phyloP scores from a whole-genome alignment of 1,284 basidiomycete genomes.

The Ustilago trichophora region DNA sequence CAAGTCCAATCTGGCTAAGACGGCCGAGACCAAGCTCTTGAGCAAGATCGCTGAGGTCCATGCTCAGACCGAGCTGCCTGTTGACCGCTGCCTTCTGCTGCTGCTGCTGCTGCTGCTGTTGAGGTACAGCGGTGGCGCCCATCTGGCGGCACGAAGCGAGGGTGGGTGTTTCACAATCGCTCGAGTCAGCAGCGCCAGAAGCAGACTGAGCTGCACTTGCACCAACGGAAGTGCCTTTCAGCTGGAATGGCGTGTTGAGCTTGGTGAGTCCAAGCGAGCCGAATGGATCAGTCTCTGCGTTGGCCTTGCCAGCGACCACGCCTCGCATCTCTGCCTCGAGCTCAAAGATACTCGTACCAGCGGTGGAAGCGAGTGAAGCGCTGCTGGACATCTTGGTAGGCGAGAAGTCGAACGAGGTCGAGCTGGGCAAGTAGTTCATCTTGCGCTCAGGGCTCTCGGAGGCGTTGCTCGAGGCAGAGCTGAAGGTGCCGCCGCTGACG shows the following conservation, averaged over 20 bases:
- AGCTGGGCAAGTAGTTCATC: conserved; percentile 25
- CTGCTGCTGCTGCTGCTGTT: neutral
- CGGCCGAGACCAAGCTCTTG: conserved; percentile 49
- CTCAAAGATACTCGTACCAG: conserved; percentile 40
- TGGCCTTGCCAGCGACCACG: neutral
- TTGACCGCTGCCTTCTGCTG: conserved; percentile 9
- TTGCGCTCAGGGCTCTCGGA: conserved; percentile 43
- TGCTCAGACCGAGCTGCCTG: conserved; percentile 41
- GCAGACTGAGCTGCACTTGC: neutral
- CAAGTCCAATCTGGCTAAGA: conserved; percentile 40
- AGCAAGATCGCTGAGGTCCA: conserved; percentile 48
- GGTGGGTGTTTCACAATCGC: conserved; percentile 52
- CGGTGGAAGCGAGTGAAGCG: conserved; percentile 34
- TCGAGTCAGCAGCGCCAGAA: conserved; percentile 22
- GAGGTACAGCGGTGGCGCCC: conserved; percentile 3
- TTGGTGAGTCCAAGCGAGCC: conserved; percentile 1
- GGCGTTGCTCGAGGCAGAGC: conserved; percentile 41
- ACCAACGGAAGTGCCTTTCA: conserved; percentile 9
- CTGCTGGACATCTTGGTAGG: conserved; percentile 37
- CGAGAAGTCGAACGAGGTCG: conserved; percentile 26
- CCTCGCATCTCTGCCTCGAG: conserved; percentile 11
- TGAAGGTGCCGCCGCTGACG: conserved; percentile 42
- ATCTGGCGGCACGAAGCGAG: conserved; percentile 42
- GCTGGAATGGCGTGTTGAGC: conserved; percentile 40
- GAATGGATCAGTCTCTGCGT: neutral